These are phyloP conservation scores for Sporothrix dimorphospora DNA, from an alignment of 2,329 filamentous ascomycete species.

Conservation along the genomic window DNA sequence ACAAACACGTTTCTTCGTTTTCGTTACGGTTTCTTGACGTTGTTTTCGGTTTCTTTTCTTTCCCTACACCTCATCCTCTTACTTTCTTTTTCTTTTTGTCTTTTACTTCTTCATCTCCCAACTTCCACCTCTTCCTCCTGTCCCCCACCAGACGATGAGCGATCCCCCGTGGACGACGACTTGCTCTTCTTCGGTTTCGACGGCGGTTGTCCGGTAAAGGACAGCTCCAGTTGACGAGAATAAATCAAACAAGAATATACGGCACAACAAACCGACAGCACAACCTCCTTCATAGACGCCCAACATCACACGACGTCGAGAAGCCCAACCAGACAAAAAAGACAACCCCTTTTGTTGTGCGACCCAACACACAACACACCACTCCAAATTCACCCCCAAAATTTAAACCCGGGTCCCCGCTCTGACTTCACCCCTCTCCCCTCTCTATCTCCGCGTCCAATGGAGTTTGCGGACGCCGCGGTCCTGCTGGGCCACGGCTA, in stretches of 20 bases:
- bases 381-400: neutral
- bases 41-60: neutral
- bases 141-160: neutral
- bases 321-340: neutral
- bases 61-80: neutral
- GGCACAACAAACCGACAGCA: neutral
- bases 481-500: neutral
- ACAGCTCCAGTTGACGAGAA: neutral
- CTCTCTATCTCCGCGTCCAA: neutral
- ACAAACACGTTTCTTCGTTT: slow-evolving; percentile 9
- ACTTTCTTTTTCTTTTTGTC: neutral
- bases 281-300: neutral
- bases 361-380: neutral
- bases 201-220: slow-evolving; percentile 5
- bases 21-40: neutral
- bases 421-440: neutral
- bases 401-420: neutral
- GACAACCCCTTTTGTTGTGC: neutral
- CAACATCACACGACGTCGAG: slow-evolving; percentile 4
- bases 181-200: neutral
- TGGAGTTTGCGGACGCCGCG: slow-evolving; percentile 5
- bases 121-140: neutral
- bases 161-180: neutral
- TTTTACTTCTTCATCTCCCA: neutral
- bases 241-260: neutral